Evolutionary conservation across 192 early-diverging fungal species (phyloP).

Genomic region (Umbelopsis sp.): DNA sequence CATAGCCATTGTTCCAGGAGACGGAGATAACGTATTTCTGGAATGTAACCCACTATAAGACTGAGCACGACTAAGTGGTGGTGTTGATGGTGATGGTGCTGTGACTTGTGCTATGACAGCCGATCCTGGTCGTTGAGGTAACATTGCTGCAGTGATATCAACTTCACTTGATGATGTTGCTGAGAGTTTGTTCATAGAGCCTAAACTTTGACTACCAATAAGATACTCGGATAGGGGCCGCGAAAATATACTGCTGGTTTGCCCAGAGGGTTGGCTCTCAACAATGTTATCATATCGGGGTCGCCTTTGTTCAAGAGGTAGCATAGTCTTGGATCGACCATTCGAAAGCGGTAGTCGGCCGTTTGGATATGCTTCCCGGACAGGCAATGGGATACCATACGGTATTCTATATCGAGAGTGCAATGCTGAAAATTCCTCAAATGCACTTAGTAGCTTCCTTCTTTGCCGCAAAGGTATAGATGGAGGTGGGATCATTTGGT

Average conservation of each 20-base stretch:
- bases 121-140: slow-evolving; percentile 7
- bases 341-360: slow-evolving; percentile 49
- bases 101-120: neutral
- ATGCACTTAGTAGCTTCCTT: slow-evolving; percentile 59
- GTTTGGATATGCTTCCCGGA: slow-evolving; percentile 60
- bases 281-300: neutral
- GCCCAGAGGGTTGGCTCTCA: neutral
- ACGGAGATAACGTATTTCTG: neutral
- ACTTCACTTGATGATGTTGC: neutral
- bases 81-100: neutral
- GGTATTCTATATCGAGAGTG: slow-evolving; percentile 39
- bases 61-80: neutral
- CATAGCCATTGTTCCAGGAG: neutral
- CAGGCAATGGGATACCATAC: slow-evolving; percentile 57
- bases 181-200: neutral
- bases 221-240: neutral
- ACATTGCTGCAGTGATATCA: neutral
- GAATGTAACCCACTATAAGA: slow-evolving; percentile 1
- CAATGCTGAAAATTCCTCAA: slow-evolving; percentile 59
- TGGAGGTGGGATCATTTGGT: slow-evolving; percentile 42
- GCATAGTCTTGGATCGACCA: slow-evolving; percentile 38
- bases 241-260: neutral
- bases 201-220: neutral
- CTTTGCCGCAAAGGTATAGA: slow-evolving; percentile 61
- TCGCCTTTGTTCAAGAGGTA: slow-evolving; percentile 16